Evolutionary conservation across 768 basidiomycete species (phyloP), one percentile per base, ranked within the genome.

Genomic region (Mycena leptocephala): DNA sequence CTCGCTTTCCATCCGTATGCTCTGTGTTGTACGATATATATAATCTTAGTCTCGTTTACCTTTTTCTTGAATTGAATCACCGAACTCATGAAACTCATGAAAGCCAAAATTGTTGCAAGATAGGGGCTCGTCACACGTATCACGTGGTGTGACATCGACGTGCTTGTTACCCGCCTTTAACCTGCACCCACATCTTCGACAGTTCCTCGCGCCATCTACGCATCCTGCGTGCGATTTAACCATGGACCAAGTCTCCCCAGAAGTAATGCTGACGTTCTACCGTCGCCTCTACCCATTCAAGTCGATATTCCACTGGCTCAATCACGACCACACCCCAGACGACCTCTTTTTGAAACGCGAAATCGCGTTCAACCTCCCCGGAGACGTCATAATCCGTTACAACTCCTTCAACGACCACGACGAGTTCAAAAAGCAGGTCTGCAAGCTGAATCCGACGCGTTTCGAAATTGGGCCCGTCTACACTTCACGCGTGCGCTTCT

Each of bases 381-480:
- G 94, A 56, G 98, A 99, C 78, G 93, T 96, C 16, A 99, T 99
- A 85, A 88, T 99, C 37, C 95, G 98, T 20, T 99, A 99, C 87
- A 94, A 98, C 84, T 98, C 96, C 3, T 99, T 98, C 84, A 88
- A 86, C 39, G 93, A 90, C 41, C 90, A 89, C 4, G 97, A 98
- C 2, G 98, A 99, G 67, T 92, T 99, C 82, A 98, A 98, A 86
- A 95, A 95, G 78, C 94, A 98, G 83, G 92, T 97, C 8, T 91
- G 95, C 75, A 85, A 93, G 41, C 88, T 96, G 69, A 97, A 95
- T 78, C 98, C 98, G 0, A 93, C 94, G 43, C 95, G 98, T 78
- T 99, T 99, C 79, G 98, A 99, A 85, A 97, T 99, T 63, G 98
- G 98, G 2, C 96, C 98, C 0, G 91, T 98, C 39, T 99, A 99